Base-by-base conservation (phyloP, 2,329 filamentous ascomycete genomes). In the Exserohilum rostratum region DNA sequence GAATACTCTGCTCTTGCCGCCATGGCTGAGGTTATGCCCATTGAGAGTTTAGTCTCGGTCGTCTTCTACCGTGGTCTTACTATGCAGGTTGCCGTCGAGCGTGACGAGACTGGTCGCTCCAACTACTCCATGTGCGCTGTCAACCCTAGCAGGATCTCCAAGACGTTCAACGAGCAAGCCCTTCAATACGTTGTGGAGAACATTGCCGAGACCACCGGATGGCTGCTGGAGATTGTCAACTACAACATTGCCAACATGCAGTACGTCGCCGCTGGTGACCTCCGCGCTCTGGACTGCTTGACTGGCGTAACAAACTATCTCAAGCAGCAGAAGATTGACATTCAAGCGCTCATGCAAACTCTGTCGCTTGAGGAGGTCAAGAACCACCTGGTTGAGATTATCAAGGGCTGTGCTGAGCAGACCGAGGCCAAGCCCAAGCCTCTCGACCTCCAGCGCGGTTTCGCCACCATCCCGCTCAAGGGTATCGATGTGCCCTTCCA, bases 81-180 rank as follows among this genome's bases (percentile, higher is more conserved):
- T 18, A 99, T 99, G 95, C 95, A 99, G 79, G 95, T 99, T 43
- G 95, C 95, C 20, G 95, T 99, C 61, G 95, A 98, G 82, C 92
- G 95, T 74, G 95, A 99, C 76, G 93, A 89, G 55, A 82, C 86
- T 62, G 95, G 95, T 33, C 90, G 95, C 52, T 97, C 93, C 66
- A 98, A 98, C 83, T 99, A 99, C 83, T 93, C 90, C 59, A 99
- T 99, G 95, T 97, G 93, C 77, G 95, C 95, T 53, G 93, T 99
- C 78, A 99, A 99, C 82, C 95, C 95, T 31, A 96, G 92, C 82
- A 89, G 95, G 62, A 97, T 99, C 77, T 96, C 91, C 72, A 96
- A 96, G 85, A 97, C 92, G 1, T 99, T 99, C 85, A 97, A 96
- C 79, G 95, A 99, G 79, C 90, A 95, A 76, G 95, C 95, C 37